Evolutionary conservation across 352 stramenopile species (phyloP), one percentile per base, ranked within the genome.

Genomic region (Paralagenidium karlingii): DNA sequence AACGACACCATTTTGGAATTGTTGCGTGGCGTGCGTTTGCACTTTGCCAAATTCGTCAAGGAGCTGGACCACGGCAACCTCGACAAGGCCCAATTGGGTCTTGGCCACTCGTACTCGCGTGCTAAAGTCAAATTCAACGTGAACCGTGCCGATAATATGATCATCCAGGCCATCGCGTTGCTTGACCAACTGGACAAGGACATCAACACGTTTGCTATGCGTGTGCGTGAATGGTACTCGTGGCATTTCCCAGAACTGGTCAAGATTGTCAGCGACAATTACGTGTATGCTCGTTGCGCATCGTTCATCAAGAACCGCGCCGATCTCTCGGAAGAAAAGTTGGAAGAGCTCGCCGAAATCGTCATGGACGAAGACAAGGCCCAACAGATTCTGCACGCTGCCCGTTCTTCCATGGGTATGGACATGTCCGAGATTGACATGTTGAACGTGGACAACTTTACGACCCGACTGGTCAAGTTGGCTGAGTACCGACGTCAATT

Each of bases 111-210:
- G 34, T 99, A 99, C 75, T 99, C 96, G 47, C 86, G 96, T 63
- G 91, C 80, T 43, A 98, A 99, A 78, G 80, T 94, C 38, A 99
- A 99, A 82, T 99, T 99, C 68, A 99, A 99, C 69, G 96, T 98
- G 39, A 98, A 97, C 63, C 80, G 95, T 31, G 92, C 91, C 15
- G 96, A 99, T 64, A 99, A 99, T 68, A 99, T 99, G 96, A 99
- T 99, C 62, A 99, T 99, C 65, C 96, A 99, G 69, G 91, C 83
- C 25, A 99, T 99, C 61, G 94, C 86, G 47, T 74, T 99, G 18
- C 71, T 99, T 11, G 96, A 99, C 76, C 95, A 99, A 53, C 82
- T 99, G 76, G 96, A 99, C 76, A 99, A 99, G 79, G 96, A 99
- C 70, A 85, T 99, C 39, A 99, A 99, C 70, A 99, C 96, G 38